Evolutionary conservation across 2,329 filamentous ascomycete genomes (phyloP).

Genomic region (Geosmithia flava): DNA sequence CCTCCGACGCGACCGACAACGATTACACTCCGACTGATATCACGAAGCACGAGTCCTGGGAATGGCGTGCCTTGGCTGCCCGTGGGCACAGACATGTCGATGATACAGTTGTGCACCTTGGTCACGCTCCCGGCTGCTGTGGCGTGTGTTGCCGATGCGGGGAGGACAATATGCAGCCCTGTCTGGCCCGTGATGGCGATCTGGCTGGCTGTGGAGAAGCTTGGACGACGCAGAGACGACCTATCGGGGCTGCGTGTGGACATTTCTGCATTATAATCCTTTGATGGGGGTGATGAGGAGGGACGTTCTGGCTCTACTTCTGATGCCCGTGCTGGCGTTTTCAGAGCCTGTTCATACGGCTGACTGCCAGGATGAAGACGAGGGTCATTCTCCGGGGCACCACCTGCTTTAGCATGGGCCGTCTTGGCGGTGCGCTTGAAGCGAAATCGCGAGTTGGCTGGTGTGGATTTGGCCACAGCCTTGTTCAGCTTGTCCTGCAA

Average conservation of each 20-base stretch:
- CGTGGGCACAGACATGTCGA: constrained; percentile 66
- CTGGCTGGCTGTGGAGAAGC: constrained; percentile 48
- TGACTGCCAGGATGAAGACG: constrained; percentile 23
- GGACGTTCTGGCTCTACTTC: constrained; percentile 7
- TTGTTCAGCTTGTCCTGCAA: constrained; percentile 68
- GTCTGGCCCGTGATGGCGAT: constrained; percentile 56
- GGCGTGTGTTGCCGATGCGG: constrained; percentile 55
- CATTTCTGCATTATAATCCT: constrained; percentile 12
- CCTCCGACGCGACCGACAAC: constrained; percentile 70
- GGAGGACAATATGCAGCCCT: constrained; percentile 65
- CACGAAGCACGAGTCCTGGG: constrained; percentile 54
- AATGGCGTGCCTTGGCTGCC: constrained; percentile 43
- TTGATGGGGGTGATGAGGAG: constrained; percentile 17
- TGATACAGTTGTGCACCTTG: constrained; percentile 55
- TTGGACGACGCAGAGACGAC: constrained; percentile 41
- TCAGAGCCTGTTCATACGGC: constrained; percentile 10
- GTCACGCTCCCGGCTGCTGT: constrained; percentile 64
- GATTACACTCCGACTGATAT: constrained; percentile 58
- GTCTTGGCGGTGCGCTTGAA: constrained; percentile 43
- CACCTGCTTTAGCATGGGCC: constrained; percentile 19
- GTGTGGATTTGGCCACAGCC: constrained; percentile 53
- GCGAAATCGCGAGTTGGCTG: constrained; percentile 63
- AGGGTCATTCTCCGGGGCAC: constrained; percentile 27
- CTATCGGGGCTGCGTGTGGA: constrained; percentile 16
- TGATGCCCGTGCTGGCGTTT: not conserved